These are phyloP conservation scores for Irpex lacteus DNA, from an alignment of 1,284 basidiomycete genomes.

Conservation along the genomic window DNA sequence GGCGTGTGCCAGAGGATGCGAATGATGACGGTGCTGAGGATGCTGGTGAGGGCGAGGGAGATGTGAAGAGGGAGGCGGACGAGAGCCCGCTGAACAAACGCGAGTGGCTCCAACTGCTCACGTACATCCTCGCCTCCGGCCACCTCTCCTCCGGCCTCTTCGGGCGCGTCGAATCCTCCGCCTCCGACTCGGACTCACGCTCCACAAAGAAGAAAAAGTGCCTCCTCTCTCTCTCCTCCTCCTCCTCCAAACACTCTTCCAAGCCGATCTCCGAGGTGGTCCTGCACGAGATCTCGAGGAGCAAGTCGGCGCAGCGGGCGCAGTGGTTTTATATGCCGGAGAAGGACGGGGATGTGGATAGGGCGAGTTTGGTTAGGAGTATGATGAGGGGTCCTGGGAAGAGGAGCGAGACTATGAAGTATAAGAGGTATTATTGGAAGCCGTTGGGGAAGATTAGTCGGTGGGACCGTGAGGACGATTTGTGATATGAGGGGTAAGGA, in stretches of 20 bases:
- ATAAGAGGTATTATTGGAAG: slow-evolving; percentile 78
- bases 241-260: not conserved
- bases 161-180: slow-evolving; percentile 65
- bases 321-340: slow-evolving; percentile 79
- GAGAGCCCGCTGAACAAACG: slow-evolving; percentile 25
- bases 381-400: slow-evolving; percentile 75
- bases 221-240: not conserved
- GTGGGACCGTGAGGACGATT: slow-evolving; percentile 32
- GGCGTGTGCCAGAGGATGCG: slow-evolving; percentile 11
- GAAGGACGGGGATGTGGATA: slow-evolving; percentile 63
- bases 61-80: slow-evolving; percentile 11
- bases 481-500: slow-evolving; percentile 10
- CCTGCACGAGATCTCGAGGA: slow-evolving; percentile 1
- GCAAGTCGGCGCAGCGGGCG: slow-evolving; percentile 47
- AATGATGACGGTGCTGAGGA: not conserved
- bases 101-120: slow-evolving; percentile 50
- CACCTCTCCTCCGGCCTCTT: slow-evolving; percentile 57
- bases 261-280: not conserved
- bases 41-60: too few relatives aligned
- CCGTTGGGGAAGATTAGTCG: slow-evolving; percentile 40
- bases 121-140: slow-evolving; percentile 48
- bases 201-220: slow-evolving; percentile 1
- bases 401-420: slow-evolving; percentile 71
- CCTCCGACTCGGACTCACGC: slow-evolving; percentile 10
- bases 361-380: slow-evolving; percentile 58